Evolutionary conservation across 768 basidiomycete genomes (phyloP).

Genomic region (Serendipita sp.): DNA sequence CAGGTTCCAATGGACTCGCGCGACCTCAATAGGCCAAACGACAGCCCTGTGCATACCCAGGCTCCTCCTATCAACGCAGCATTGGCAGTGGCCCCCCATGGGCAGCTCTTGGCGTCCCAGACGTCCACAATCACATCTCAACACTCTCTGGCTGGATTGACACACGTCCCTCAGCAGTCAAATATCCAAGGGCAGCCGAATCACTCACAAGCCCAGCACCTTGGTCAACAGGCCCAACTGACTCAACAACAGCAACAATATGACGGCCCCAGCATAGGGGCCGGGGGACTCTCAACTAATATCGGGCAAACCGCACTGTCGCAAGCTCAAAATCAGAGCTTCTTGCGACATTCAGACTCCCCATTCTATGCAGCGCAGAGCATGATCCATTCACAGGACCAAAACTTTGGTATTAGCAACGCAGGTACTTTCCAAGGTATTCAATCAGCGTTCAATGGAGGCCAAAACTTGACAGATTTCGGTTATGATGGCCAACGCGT

Average conservation of each 20-base stretch:
- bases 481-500: constrained; percentile 55
- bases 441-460: constrained; percentile 18
- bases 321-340: not conserved
- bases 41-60: not conserved
- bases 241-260: constrained; percentile 25
- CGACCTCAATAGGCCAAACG: not conserved
- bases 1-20: not conserved
- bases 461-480: constrained; percentile 35
- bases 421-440: constrained; percentile 35
- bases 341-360: constrained; percentile 38
- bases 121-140: not conserved
- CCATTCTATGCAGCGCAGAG: constrained; percentile 54
- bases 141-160: not conserved
- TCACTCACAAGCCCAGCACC: not conserved
- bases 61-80: not conserved
- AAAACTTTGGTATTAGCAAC: constrained; percentile 16
- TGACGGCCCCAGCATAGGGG: constrained; percentile 12
- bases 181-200: not conserved
- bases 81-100: not conserved
- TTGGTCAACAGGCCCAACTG: not conserved
- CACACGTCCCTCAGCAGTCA: not conserved
- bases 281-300: constrained; percentile 9
- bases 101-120: not conserved
- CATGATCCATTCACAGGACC: constrained; percentile 57
- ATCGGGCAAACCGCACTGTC: not conserved